Evolutionary conservation across 2,329 filamentous ascomycete genomes (phyloP), one percentile per base, ranked within the genome.

Genomic region (Cladosporium colombiae): DNA sequence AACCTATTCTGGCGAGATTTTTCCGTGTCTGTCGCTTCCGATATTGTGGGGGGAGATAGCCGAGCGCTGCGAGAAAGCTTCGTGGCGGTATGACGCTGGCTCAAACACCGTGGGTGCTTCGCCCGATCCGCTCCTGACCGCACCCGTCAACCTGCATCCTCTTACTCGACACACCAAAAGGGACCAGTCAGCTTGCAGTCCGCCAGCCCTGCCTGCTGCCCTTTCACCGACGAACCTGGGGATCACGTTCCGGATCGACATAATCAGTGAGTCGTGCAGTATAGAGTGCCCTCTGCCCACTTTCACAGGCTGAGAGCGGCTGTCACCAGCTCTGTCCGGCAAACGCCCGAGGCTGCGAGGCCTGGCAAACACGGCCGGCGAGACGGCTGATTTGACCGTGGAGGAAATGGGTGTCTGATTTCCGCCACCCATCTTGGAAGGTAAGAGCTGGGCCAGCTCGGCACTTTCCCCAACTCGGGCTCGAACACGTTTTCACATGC

Each of bases 401-500:
- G 29, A 31, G 50, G 16, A 50, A 7, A 5, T 46, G 56, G 35
- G 6, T 40, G 33, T 46, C 10, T 61, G 27, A 35, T 33, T 23
- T 33, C 59, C 46, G 44, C n/a, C 29, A 16, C 40, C 40, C 40
- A 21, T 46, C 40, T 46, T 21, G n/a, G n/a, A n/a, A 10, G 27
- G 27, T n/a, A 33, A 31, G 52, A n/a, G 27, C 49, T 18, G 13
- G 27, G 25, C 29, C 29, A 13, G 25, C 44, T 52, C 25, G 46
- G 59, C 59, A 35, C 59, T 31, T 11, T 16, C 5, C 56, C 56
- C 56, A 29, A 18, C 46, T 21, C n/a, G 40, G 40, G n/a, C n/a
- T 46, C n/a, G 40, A 46, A 23, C 8, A 23, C 40, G n/a, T 46
- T 46, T 62, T 62, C 59, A 62, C 59, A 62, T 62, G 59, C 46